Evolutionary conservation across 495 filamentous ascomycete species (phyloP), one percentile per base, ranked within the genome.

Genomic region (Podospora pseudopauciseta): DNA sequence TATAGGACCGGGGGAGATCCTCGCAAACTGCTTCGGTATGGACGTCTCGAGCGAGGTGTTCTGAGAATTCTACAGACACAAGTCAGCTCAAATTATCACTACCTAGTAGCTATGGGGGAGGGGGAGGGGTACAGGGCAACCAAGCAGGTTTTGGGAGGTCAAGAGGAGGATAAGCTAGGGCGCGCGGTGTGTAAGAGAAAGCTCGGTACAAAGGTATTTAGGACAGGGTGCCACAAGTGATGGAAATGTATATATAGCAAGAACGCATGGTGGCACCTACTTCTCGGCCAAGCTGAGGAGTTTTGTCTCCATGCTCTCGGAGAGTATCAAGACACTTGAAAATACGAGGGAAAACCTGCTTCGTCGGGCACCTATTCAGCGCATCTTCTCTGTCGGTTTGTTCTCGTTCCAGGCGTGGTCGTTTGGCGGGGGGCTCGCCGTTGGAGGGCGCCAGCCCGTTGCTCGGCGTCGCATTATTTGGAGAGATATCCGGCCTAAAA

Each of bases 71-170:
- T 20, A 54, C 20, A 66, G 63, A 54, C n/a, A 2, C 57, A 20
- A 39, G 3, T 2, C 15, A 5, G 26, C 9, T 39, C 39, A n/a
- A 11, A 3, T 28, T 69, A 20, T 49, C 13, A n/a, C 13, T 34
- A 0, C 23, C 9, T 59, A 49, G n/a, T 9, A 15, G 7, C 5
- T 39, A n/a, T n/a, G 15, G 13, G 15, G 34, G 32, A 30, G 26
- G 56, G n/a, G 11, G 3, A 44, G 30, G 66, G 58, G 28, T 71
- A 73, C 71, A 27, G 64, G 71, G 5, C 20, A 49, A 0, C 18
- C 32, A 5, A 58, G 28, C 5, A 75, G 65, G 3, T 16, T 16
- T 5, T 63, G 60, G 7, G 26, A 6, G 6, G 27, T 61, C 15
- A 49, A 16, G 39, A 49, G 39, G 39, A 16, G 15, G 39, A 13